Evolutionary conservation across 768 basidiomycete species (phyloP), one percentile per base, ranked within the genome.

Genomic region (Lactarius tabidus): DNA sequence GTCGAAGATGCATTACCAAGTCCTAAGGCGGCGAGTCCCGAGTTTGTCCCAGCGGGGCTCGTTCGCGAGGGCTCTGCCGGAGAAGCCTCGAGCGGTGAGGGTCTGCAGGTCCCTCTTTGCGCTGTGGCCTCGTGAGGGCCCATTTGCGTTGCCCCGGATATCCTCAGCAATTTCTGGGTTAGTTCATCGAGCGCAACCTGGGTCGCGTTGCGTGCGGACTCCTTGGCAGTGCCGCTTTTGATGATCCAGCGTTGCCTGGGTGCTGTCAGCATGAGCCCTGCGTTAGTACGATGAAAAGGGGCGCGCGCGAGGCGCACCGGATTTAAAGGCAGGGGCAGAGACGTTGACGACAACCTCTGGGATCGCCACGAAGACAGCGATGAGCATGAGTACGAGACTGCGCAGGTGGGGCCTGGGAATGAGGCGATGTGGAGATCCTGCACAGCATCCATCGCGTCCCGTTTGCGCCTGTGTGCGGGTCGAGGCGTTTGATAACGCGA

Each of bases 341-440:
- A 99, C 98, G 74, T 98, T 98, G 45, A 98, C 91, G 29, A 98
- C 93, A 15, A 99, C 96, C 74, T 99, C 97, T 1, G 97, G 97
- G 33, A 96, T 84, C 3, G 96, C 91, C 75, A 98, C 97, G 71
- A 99, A 99, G 66, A 99, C 96, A 67, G 98, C 93, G 58, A 99
- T 82, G 15, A 99, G 79, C 1, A 97, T 95, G 97, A 94, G 75
- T 97, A 98, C 0, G 90, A 84, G 23, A 97, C 86, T 43, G 82
- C 78, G 6, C 93, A 95, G 5, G 88, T 95, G 3, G 97, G 96
- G 74, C 94, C 91, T 0, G 88, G 87, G 36, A 99, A 84, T 9
- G 78, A 75, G 35, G 92, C 92, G 26, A 99, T 96, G 71, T 97
- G 12, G 82, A 72, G 43, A 98, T 82, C 18, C 97, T n/a, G n/a